Evolutionary conservation across 164 flowering plant species (phyloP), one percentile per base, ranked within the genome.

Genomic region (Magnolia sinica): DNA sequence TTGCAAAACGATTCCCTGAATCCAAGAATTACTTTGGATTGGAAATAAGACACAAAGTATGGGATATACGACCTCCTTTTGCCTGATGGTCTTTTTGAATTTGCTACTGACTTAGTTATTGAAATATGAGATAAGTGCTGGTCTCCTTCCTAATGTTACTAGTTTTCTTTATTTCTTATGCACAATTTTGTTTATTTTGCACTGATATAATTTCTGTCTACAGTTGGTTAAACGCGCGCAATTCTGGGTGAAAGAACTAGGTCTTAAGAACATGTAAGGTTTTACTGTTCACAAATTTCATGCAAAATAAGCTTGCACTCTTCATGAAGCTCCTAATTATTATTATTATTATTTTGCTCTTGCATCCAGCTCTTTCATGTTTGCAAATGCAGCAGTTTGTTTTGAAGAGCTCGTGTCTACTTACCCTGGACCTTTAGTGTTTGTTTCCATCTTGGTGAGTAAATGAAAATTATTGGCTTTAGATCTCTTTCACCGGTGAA

Each of bases 21-120:
- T 80, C 85, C 37, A 81, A 82, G 80, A 96, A 96, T 82, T 91
- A 88, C 87, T 82, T 96, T 89, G 99, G 99, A 50, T 79, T 96
- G 76, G 99, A 96, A 81, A 93, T 96, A 82, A 91, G 98, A 58
- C 81, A 85, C 73, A 92, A 89, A 82, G 99, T 96, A 89, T 76
- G 88, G 79, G 52, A 55, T 29, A 11, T n/a, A 19, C 23, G 61
- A 55, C 18, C 61, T 55, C 61, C 52, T 64, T 23, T 22, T 4
- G 10, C 22, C 58, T 73, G 5, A 18, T 27, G 49, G 9, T 29
- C 70, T 68, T 11, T 68, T 24, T 24, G 37, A 31, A 27, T 68
- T 68, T 31, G 50, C 61, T 55, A 55, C 2, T 55, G 13, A 55
- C 10, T 55, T 55, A 16, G 61, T 55, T 55, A 9, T 11, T 55